Conservation (phyloP, 768 basidiomycete genomes). For the Auricularia auricula-judae region DNA sequence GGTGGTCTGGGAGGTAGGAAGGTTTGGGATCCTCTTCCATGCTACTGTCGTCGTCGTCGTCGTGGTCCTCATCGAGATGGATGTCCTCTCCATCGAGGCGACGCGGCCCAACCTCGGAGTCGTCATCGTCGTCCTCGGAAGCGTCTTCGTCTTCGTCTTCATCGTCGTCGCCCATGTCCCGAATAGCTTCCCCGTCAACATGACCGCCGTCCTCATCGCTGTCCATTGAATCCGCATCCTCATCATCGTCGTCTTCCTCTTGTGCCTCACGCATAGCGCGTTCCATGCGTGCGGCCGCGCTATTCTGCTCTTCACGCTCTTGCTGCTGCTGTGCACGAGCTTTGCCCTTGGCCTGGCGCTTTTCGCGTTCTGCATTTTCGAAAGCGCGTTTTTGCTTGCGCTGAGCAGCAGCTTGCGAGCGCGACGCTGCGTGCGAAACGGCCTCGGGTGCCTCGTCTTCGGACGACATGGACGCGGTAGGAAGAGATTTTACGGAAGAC, state of each 20-base stretch:
- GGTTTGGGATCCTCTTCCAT: not conserved
- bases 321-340: not conserved
- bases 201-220: not conserved
- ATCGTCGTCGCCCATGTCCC: not conserved
- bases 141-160: not conserved
- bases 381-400: not conserved
- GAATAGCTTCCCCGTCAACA: not conserved
- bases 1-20: not conserved
- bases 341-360: not conserved
- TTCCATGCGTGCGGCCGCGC: not conserved
- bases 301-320: not conserved
- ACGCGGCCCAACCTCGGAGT: no score
- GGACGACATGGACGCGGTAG: not conserved
- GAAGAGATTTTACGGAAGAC: not conserved
- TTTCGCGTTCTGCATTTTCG: not conserved
- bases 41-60: not conserved
- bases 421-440: not conserved
- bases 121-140: not conserved
- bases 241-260: not conserved
- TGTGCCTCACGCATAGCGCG: not conserved
- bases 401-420: not conserved
- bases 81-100: no score
- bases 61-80: not conserved
- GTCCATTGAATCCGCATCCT: not conserved
- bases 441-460: slow-evolving; percentile 1